These are phyloP conservation scores for Dunaliella primolecta DNA, from an alignment of 139 green algal species.

Conservation along the genomic window DNA sequence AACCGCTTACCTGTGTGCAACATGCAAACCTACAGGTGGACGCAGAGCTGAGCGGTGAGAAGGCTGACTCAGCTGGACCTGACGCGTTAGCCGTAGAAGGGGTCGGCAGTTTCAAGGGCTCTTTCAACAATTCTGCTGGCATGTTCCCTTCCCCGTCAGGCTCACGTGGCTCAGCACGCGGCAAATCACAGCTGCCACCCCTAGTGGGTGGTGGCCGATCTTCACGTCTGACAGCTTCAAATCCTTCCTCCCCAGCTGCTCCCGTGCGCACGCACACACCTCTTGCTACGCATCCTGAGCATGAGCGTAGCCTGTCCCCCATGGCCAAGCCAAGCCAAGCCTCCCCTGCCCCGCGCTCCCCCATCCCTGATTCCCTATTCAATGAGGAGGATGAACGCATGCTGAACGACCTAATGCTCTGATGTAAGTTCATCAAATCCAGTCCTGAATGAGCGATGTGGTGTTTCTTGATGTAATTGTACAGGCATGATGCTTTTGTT, in stretches of 20 bases:
- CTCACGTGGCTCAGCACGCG: not conserved
- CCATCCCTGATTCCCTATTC: not conserved
- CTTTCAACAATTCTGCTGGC: no score
- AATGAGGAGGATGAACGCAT: not conserved
- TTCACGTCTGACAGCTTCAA: not conserved
- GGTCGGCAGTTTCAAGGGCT: no score
- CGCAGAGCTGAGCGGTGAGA: no score
- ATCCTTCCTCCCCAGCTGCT: not conserved
- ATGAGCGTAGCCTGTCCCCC: not conserved
- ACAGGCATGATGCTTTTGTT: no score
- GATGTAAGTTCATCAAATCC: no score
- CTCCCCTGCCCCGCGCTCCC: not conserved
- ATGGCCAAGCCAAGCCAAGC: not conserved
- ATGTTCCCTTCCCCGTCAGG: not conserved
- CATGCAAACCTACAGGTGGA: no score
- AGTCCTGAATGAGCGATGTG: no score
- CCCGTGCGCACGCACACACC: not conserved
- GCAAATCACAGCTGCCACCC: not conserved
- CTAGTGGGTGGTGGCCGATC: not conserved
- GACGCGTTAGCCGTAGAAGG: no score
- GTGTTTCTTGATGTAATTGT: no score
- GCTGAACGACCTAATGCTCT: not conserved
- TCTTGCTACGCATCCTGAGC: not conserved
- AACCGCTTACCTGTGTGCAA: no score
- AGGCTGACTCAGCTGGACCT: no score